phyloP scores from a whole-genome alignment of 371 early-diverging fungal species.

The Capniomyces stellatus region DNA sequence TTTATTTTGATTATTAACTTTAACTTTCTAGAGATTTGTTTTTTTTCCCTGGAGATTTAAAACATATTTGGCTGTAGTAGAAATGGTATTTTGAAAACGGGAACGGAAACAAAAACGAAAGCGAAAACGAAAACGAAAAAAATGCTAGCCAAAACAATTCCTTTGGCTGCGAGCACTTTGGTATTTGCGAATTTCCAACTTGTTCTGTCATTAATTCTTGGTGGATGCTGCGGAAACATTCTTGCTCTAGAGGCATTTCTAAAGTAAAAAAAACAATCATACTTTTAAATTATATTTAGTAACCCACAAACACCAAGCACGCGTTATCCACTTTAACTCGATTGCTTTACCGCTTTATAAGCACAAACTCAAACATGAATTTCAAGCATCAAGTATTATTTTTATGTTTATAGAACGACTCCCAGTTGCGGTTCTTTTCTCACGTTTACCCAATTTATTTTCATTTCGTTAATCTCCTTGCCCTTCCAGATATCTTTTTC shows the following conservation, averaged over 20 bases:
- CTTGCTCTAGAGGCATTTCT: constrained; percentile 55
- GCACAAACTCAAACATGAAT: neutral
- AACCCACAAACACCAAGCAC: no score
- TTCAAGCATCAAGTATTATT: constrained; percentile 2
- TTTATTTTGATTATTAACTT: no score
- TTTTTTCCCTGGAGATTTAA: no score
- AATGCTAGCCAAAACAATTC: no score
- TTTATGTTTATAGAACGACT: constrained; percentile 28
- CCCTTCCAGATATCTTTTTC: constrained; percentile 23
- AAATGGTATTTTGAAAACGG: no score
- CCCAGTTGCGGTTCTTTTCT: constrained; percentile 66
- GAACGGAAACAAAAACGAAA: no score
- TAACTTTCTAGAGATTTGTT: no score
- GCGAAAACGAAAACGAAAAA: no score
- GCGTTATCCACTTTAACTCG: no score
- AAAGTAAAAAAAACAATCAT: neutral
- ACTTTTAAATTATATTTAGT: no score
- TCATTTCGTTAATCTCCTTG: constrained; percentile 56
- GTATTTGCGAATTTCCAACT: constrained; percentile 23
- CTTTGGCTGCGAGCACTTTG: neutral
- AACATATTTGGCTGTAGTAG: no score
- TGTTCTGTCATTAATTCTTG: constrained; percentile 53
- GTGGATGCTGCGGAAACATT: constrained; percentile 81
- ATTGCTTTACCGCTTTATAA: no score
- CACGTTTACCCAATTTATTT: constrained; percentile 67